These are phyloP conservation scores for Populus tremula DNA, from an alignment of 345 rosid genomes.

Conservation along the genomic window DNA sequence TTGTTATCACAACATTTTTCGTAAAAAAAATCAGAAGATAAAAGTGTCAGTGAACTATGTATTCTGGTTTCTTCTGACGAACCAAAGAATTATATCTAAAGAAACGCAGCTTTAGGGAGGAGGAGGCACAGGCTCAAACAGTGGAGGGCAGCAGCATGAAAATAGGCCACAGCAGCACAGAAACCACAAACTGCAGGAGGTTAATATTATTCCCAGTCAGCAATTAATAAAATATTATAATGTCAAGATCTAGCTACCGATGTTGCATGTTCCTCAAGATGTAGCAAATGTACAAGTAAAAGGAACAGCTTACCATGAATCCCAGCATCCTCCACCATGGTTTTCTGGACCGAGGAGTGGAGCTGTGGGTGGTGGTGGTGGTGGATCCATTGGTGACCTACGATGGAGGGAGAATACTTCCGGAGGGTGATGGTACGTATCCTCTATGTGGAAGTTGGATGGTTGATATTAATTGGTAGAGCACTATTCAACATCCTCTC, in stretches of 20 bases:
- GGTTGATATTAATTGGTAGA: neutral
- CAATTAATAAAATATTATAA: neutral
- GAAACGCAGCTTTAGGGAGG: slow-evolving; percentile 30
- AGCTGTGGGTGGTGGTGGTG: slow-evolving; percentile 22
- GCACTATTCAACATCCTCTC: slow-evolving; percentile 7
- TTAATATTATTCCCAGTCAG: neutral
- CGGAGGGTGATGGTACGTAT: neutral
- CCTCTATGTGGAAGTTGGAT: neutral
- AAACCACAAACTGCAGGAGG: slow-evolving; percentile 45
- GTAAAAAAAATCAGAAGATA: neutral
- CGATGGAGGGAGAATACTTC: neutral
- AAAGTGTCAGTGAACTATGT: neutral
- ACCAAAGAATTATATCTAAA: neutral
- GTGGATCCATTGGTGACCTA: slow-evolving; percentile 32
- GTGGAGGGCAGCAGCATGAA: slow-evolving; percentile 55
- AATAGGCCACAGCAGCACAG: slow-evolving; percentile 56
- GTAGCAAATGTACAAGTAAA: neutral
- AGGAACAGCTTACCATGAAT: slow-evolving; percentile 37
- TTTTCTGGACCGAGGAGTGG: slow-evolving; percentile 41
- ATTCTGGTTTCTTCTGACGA: neutral
- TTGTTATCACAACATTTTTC: neutral
- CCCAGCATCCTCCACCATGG: slow-evolving; percentile 34
- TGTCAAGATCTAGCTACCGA: neutral
- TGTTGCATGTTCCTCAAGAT: neutral
- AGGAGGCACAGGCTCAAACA: slow-evolving; percentile 49